These are phyloP conservation scores for Amanita exitialis DNA, from an alignment of 768 basidiomycete genomes.

Conservation along the genomic window DNA sequence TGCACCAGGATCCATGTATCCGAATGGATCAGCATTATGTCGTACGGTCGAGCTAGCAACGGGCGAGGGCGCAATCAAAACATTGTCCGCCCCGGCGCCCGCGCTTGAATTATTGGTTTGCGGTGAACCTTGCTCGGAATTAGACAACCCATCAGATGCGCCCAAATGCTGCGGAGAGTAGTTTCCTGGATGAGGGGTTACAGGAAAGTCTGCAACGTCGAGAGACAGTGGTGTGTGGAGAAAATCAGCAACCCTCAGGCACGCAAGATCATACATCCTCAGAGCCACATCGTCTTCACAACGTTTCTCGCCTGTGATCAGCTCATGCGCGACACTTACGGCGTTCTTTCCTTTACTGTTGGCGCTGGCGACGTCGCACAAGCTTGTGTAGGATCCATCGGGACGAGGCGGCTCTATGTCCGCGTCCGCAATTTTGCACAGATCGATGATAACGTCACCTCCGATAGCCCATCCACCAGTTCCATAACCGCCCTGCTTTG, in stretches of 20 bases:
- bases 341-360: constrained; percentile 48
- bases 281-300: constrained; percentile 45
- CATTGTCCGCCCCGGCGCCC: background rate
- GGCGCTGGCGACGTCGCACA: constrained; percentile 41
- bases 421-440: constrained; percentile 57
- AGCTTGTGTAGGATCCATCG: constrained; percentile 49
- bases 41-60: background rate
- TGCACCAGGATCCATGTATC: constrained; percentile 2
- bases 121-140: background rate
- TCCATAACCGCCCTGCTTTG: constrained; percentile 86
- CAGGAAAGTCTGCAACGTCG: constrained; percentile 8
- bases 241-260: constrained; percentile 40
- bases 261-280: constrained; percentile 46
- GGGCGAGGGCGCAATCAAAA: constrained; percentile 6
- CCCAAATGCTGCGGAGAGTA: constrained; percentile 3
- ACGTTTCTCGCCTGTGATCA: constrained; percentile 37
- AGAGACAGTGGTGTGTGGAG: constrained; percentile 26
- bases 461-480: constrained; percentile 85
- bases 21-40: background rate
- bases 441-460: constrained; percentile 80
- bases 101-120: background rate
- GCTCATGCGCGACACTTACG: constrained; percentile 3
- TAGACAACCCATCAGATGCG: background rate
- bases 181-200: constrained; percentile 22
- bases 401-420: constrained; percentile 52